These are phyloP conservation scores for Dipteronia sinensis DNA, from an alignment of 345 rosid genomes.

Conservation along the genomic window DNA sequence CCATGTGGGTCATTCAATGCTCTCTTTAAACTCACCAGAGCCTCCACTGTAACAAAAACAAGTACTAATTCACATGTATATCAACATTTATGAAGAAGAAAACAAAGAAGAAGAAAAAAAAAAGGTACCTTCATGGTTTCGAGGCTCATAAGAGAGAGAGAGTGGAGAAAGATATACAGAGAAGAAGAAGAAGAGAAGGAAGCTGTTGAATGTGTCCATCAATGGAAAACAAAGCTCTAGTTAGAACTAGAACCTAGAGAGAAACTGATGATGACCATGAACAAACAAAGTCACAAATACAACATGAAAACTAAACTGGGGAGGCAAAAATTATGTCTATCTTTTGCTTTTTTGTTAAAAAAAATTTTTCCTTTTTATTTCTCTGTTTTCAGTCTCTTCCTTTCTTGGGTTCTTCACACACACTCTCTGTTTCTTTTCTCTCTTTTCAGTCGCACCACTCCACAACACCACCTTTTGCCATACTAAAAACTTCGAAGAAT, in stretches of 20 bases:
- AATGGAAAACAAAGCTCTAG: constrained; percentile 10
- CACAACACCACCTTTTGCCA: constrained; percentile 28
- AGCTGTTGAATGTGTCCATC: constrained; percentile 34
- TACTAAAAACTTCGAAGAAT: constrained; percentile 6
- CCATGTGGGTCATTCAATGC: constrained; percentile 77
- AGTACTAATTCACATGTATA: neutral
- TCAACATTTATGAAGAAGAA: neutral
- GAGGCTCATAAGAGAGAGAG: constrained; percentile 64
- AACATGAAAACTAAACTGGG: constrained; percentile 20
- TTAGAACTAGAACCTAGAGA: neutral
- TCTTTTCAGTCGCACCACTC: constrained; percentile 35
- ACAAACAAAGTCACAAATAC: neutral
- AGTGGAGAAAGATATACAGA: constrained; percentile 33
- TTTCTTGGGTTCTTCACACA: constrained; percentile 36
- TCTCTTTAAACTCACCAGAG: constrained; percentile 62
- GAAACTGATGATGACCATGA: neutral
- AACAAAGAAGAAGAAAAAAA: neutral
- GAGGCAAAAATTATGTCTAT: constrained; percentile 8
- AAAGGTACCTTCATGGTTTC: constrained; percentile 80
- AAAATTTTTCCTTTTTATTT: neutral
- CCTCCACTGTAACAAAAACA: constrained; percentile 61
- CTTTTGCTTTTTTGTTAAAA: constrained; percentile 7
- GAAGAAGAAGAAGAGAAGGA: constrained; percentile 29
- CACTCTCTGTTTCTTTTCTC: constrained; percentile 1
- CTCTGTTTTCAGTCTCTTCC: neutral